phyloP scores from a whole-genome alignment of 202 grass and related monocot species.

The Cymbopogon flexuosus region DNA sequence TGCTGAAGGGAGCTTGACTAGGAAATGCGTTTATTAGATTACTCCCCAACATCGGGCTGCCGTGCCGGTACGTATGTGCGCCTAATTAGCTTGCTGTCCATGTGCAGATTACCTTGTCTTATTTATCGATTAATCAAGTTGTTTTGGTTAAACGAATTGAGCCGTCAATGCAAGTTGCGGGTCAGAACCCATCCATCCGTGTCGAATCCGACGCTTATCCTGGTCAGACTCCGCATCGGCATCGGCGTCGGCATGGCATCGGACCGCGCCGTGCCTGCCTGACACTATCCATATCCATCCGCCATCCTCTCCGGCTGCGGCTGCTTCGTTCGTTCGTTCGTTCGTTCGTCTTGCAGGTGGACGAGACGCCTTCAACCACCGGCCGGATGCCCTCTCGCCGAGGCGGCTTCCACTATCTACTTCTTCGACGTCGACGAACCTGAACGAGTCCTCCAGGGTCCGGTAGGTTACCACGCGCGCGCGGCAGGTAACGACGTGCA shows the following conservation, averaged over 20 bases:
- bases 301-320: background rate
- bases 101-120: slow-evolving; percentile 11
- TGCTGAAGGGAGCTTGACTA: background rate
- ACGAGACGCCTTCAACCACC: background rate
- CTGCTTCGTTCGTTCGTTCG: background rate
- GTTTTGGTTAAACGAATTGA: background rate
- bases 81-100: background rate
- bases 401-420: background rate
- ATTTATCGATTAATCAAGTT: background rate
- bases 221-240: slow-evolving; percentile 29
- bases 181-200: background rate
- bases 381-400: slow-evolving; percentile 19
- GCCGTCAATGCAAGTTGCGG: background rate
- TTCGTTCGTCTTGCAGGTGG: background rate
- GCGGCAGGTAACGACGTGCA: background rate
- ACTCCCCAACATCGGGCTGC: background rate
- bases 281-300: background rate
- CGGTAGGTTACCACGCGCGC: background rate
- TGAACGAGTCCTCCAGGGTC: slow-evolving; percentile 2
- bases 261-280: background rate
- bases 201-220: slow-evolving; percentile 34
- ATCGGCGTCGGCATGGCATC: background rate
- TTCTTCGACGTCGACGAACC: background rate
- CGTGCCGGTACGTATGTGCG: background rate
- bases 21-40: background rate